Base-by-base conservation (phyloP, 176 grass and related monocot genomes). In the Aegilops bicornis region DNA sequence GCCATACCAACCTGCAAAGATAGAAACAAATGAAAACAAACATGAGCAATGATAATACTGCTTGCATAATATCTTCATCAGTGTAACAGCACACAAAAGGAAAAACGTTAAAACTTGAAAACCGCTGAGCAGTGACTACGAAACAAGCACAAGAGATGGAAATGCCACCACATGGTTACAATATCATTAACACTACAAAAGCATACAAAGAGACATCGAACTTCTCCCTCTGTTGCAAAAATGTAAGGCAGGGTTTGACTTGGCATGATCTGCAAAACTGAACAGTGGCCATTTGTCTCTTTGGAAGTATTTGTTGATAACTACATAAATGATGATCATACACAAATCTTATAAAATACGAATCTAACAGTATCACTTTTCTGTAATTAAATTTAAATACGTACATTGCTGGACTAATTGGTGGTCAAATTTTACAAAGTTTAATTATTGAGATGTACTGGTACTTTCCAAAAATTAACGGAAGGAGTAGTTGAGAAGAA, bases 1-100 rank as follows among this genome's bases (percentile, higher is more conserved):
- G 96, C 96, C 96, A 98, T 98, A 69, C 96, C 96, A 27, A 98
- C 96, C 96, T 98, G 75, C 13, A 62, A 85, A 52, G 19, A 87
- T 85, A 78, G 78, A 70, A 61, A 27, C 56, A 86, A 85, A 88
- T 3, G 39, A 84, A 86, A 56, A 32, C 50, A 71, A 52, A 63
- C 45, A 87, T 59, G 80, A 82, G 19, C 16, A 35, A 65, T 5
- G 2, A 27, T 50, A 82, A 69, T 43, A 73, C 15, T 60, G 17
- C 60, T 77, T 90, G 27, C 12, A 40, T 78, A 71, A 78, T 83
- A 50, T 78, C 77, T 40, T n/a, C 12, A 39, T 45, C 19, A 64
- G 52, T 52, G 39, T 27, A 78, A 63, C 37, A 78, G 33, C 9
- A 33, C 58, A 23, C n/a, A 78, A 2, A 50, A 76, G 42, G 8